Base-by-base conservation (phyloP, 1,284 basidiomycete species). In the Malassezia globosa region DNA sequence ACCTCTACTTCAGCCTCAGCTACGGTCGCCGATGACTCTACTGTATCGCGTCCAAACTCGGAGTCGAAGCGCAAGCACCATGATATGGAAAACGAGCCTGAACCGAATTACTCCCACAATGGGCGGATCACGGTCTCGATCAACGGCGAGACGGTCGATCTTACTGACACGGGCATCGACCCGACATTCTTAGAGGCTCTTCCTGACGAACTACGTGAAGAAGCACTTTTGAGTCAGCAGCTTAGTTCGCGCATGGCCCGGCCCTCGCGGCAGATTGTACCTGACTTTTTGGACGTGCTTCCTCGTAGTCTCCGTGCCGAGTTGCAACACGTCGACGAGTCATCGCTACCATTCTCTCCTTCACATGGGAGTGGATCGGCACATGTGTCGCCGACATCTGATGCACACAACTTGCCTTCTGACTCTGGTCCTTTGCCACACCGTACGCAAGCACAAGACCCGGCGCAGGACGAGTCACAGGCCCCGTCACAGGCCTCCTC, bases 141-240 rank as follows among this genome's bases (percentile, higher is more conserved):
- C 51, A 84, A 90, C 70, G 94, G 92, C 40, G 84, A 81, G 55
- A 79, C 82, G n/a, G 86, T 97, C 24, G 94, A 99, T 70, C 97
- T 99, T 66, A 97, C 94, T 7, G 89, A 96, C 64, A 92, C 89
- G 13, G 94, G 94, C 7, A 96, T 99, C 65, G 94, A 97, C 70
- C 88, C 90, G 1, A 90, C 87, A 7, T 97, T 99, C 79, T 76
- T 99, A 46, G 89, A 96, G 73, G 94, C 94, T 16, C 75, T 99
- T 22, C 94, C 94, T 0, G 94, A 97, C 69, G 92, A 97, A 60
- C 94, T 99, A 84, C 82, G 94, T 39, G 92, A 95, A 69, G 94
- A 99, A 72, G 89, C 97, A 23, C 37, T 52, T 16, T 78, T 99
- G 44, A 92, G 92, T 67, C 94, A 97, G 72, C 90, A 97, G 68